phyloP scores from a whole-genome alignment of 768 basidiomycete genomes.

The Leccinum subgranulosum region DNA sequence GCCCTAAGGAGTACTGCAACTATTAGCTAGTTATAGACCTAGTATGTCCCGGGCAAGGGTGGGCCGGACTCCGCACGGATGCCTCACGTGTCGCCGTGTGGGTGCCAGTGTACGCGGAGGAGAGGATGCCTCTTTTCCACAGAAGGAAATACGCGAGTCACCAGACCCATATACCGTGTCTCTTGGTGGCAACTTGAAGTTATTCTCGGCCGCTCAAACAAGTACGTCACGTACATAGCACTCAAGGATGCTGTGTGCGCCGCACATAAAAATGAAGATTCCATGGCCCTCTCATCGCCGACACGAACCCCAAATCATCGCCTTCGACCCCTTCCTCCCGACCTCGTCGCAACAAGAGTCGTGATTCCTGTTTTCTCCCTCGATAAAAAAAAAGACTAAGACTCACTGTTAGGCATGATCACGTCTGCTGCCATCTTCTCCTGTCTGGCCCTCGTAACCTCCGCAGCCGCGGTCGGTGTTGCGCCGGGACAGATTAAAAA shows the following conservation, averaged over 20 bases:
- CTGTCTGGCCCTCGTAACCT: conserved; percentile 8
- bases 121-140: background rate
- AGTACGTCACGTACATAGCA: background rate
- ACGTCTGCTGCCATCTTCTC: background rate
- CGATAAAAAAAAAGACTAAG: background rate
- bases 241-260: background rate
- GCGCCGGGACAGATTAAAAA: conserved; percentile 51
- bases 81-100: background rate
- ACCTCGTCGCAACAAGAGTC: background rate
- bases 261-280: background rate
- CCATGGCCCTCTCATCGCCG: background rate
- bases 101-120: background rate
- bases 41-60: background rate
- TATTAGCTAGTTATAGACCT: background rate
- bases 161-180: background rate
- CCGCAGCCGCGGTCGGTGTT: conserved; percentile 22
- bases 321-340: background rate
- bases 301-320: background rate
- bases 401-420: background rate
- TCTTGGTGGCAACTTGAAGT: background rate
- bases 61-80: background rate
- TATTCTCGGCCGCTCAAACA: background rate
- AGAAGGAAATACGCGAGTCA: background rate
- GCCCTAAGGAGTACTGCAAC: background rate
- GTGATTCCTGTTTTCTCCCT: background rate